Evolutionary conservation across 108 stramenopile species (phyloP), one percentile per base, ranked within the genome.

Genomic region (Skeletonema grethae): DNA sequence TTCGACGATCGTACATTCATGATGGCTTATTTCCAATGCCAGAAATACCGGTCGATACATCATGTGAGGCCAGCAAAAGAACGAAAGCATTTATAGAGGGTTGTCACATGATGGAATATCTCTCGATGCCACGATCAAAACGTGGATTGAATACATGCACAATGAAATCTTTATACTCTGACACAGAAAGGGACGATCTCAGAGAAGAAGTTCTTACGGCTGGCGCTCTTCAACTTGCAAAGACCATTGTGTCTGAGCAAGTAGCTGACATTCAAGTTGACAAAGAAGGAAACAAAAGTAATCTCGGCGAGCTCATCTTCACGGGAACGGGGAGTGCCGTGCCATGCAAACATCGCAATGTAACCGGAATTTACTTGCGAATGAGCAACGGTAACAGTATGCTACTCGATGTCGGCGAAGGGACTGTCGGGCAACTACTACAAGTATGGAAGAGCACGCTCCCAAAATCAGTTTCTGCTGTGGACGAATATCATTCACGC

Each of bases 311-410:
- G 61, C 38, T 98, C 20, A 84, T 89, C 13, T 97, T 99, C 57
- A 88, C 97, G 7, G 99, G 99, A n/a, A 99, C 99, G 5, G 97
- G 97, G 1, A 96, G 92, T 15, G 99, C 99, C 16, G 76, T 98
- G 2, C 99, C 99, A 12, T 97, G 97, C 72, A 99, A 99, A 75
- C 92, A 98, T 70, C 86, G 99, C 29, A 98, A 98, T 85, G 97
- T 98, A 59, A 95, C 95, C 13, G 96, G 95, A 11, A 96, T 97
- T 38, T 86, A 87, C 53, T 56, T 97, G 29, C 63, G 79, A 56
- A 82, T 84, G 82, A 57, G 76, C 22, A 83, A 83, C 61, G 81
- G 84, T 38, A 84, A 88, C 30, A 65, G 76, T 11, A 84, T 98
- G 48, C 84, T 99, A 29, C 72, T 98, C 24, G 98, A 99, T 72